Evolutionary conservation across 2,329 filamentous ascomycete genomes (phyloP).

Genomic region (Microcera coccophila): DNA sequence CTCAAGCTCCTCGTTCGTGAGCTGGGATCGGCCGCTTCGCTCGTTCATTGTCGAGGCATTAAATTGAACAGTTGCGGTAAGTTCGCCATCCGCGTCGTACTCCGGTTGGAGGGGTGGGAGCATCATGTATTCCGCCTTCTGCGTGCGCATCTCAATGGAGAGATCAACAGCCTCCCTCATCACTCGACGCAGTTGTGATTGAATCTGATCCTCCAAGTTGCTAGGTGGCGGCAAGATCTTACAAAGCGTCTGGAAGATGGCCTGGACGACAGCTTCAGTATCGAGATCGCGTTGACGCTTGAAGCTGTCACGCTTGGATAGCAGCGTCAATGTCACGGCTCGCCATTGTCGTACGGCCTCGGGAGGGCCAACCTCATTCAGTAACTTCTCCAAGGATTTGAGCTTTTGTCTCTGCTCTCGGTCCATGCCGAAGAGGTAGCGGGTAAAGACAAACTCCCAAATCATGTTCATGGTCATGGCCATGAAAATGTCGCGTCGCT

Average conservation of each 20-base stretch:
- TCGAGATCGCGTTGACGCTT: constrained; percentile 78
- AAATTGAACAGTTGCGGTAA: constrained; percentile 83
- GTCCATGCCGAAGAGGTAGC: constrained; percentile 98
- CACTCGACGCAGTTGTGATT: constrained; percentile 80
- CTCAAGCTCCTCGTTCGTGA: constrained; percentile 75
- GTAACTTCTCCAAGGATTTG: constrained; percentile 88
- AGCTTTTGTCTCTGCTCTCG: constrained; percentile 96
- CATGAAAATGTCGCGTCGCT: constrained; percentile 93
- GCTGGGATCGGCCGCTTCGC: constrained; percentile 60
- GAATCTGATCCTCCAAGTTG: constrained; percentile 74
- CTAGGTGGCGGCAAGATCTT: constrained; percentile 82
- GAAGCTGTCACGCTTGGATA: constrained; percentile 78
- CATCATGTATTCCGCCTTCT: constrained; percentile 98
- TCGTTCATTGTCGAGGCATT: constrained; percentile 95
- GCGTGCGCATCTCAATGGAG: constrained; percentile 94
- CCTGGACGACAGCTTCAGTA: constrained; percentile 91
- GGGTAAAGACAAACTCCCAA: constrained; percentile 97
- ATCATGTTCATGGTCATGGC: constrained; percentile 99
- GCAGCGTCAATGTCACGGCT: constrained; percentile 85
- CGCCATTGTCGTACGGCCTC: constrained; percentile 96
- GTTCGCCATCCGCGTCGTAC: constrained; percentile 88
- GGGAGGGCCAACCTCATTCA: constrained; percentile 80
- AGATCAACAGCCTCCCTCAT: constrained; percentile 85
- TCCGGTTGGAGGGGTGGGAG: constrained; percentile 90
- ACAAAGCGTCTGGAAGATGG: constrained; percentile 73